Base-by-base conservation (phyloP, 768 basidiomycete species). In the Infundibulicybe gibba region DNA sequence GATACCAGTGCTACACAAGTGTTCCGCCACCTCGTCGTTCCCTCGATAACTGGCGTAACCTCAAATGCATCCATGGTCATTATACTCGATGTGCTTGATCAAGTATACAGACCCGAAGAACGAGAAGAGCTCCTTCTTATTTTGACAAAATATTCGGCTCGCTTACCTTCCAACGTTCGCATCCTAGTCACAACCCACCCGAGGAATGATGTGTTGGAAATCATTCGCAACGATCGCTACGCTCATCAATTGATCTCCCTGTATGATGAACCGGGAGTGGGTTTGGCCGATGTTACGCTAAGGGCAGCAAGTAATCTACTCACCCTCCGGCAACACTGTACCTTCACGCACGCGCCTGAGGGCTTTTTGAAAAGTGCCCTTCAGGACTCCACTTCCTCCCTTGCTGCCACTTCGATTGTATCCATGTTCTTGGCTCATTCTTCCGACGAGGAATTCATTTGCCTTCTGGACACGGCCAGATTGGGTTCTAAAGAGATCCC, bases 81-180 rank as follows among this genome's bases (percentile, higher is more conserved):
- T 6, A 55, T 71, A 15, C 58, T 71, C 14, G 68, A 72, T 37
- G 67, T 55, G 9, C 52, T 68, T n/a, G 62, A 25, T 25, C 25
- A 66, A 31, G 56, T 60, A 42, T 61, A 62, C 38, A 51, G 54
- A 6, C 35, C n/a, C n/a, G n/a, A 19, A 4, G 35, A 38, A n/a
- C 6, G 52, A 60, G 16, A 3, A 43, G 37, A 43, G 48, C 10
- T 3, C 16, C 25, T 37, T 41, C 19, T 13, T 50, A 41, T 41
- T 11, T 25, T 44, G 20, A 32, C 45, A 14, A 16, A 35, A 32
- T 25, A 49, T 32, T 40, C 37, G 31, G 32, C 13, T 8, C 41
- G 49, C 12, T 51, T 64, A 14, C 62, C 61, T 1, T n/a, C 31
- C 12, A 58, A 57, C 32, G 55, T 60, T 35, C 58, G 60, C 6